Percentiles rank a stretch among this genome's conserved stretches.
Evolutionary conservation across 164 flowering plant species (phyloP).

Genomic region (Platanus orientalis): DNA sequence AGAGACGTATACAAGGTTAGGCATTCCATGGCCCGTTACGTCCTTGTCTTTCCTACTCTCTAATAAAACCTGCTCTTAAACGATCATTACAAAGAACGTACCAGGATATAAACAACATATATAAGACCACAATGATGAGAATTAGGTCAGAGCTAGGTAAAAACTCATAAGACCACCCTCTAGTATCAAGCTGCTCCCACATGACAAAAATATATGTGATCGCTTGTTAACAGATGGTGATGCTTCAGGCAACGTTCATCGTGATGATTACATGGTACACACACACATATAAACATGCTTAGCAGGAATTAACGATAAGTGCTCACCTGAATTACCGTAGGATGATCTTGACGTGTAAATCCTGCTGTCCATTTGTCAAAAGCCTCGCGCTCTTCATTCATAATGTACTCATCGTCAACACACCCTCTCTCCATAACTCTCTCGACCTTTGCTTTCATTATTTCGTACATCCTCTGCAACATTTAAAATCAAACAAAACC

Average conservation of each 20-base stretch:
- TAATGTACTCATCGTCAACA: constrained; percentile 20
- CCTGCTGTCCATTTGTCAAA: constrained; percentile 28
- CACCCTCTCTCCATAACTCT: constrained; percentile 21
- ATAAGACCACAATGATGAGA: too few relatives aligned
- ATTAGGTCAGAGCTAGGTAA: too few relatives aligned
- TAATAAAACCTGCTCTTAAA: constrained; percentile 47
- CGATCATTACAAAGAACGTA: neutral
- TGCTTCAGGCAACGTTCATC: too few relatives aligned
- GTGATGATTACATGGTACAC: too few relatives aligned
- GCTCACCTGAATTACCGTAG: constrained; percentile 34
- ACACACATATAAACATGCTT: too few relatives aligned
- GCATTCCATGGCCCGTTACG: constrained; percentile 38
- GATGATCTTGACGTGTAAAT: constrained; percentile 37
- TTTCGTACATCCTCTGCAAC: constrained; percentile 30
- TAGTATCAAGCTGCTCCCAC: too few relatives aligned
- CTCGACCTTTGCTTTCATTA: constrained; percentile 33
- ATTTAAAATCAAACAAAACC: too few relatives aligned
- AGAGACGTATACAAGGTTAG: constrained; percentile 72
- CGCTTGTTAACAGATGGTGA: too few relatives aligned
- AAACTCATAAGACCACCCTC: too few relatives aligned
- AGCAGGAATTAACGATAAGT: neutral
- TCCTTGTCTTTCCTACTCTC: constrained; percentile 47
- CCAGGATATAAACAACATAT: too few relatives aligned
- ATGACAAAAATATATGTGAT: too few relatives aligned
- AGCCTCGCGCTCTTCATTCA: constrained; percentile 19